phyloP scores from a whole-genome alignment of 2,329 filamentous ascomycete genomes.

The Colletotrichum noveboracense region DNA sequence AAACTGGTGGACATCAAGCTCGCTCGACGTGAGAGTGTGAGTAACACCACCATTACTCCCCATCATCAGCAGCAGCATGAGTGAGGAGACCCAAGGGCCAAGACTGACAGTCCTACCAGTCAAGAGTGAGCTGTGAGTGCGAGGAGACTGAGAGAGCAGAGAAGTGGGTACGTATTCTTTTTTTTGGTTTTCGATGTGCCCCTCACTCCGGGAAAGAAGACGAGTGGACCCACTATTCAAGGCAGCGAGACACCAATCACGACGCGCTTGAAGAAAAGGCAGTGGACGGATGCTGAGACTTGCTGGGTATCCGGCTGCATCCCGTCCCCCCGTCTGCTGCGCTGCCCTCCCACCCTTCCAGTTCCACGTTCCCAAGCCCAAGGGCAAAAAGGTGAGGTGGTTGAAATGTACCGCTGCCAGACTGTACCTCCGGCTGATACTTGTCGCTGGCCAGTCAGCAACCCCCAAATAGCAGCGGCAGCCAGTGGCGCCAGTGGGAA shows the following conservation, averaged over 20 bases:
- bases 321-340: not conserved
- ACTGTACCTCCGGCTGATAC: not conserved
- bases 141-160: not conserved
- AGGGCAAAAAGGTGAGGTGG: not conserved
- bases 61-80: not conserved
- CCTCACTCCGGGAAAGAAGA: not conserved
- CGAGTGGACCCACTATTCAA: not conserved
- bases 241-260: not conserved
- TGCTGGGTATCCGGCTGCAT: conserved; percentile 19
- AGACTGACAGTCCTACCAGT: not conserved
- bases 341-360: not conserved
- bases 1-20: not conserved
- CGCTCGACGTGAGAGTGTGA: not conserved
- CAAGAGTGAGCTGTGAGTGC: not conserved
- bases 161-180: not conserved
- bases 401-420: not conserved
- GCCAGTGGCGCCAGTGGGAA: not conserved
- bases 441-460: not conserved
- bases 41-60: not conserved
- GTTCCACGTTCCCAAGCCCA: not conserved
- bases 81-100: not conserved
- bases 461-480: not conserved
- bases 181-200: conserved; percentile 1
- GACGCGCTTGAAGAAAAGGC: not conserved
- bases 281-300: conserved; percentile 19